These are phyloP conservation scores for Cystofilobasidium bisporidii DNA, from an alignment of 768 basidiomycete genomes.

Conservation along the genomic window DNA sequence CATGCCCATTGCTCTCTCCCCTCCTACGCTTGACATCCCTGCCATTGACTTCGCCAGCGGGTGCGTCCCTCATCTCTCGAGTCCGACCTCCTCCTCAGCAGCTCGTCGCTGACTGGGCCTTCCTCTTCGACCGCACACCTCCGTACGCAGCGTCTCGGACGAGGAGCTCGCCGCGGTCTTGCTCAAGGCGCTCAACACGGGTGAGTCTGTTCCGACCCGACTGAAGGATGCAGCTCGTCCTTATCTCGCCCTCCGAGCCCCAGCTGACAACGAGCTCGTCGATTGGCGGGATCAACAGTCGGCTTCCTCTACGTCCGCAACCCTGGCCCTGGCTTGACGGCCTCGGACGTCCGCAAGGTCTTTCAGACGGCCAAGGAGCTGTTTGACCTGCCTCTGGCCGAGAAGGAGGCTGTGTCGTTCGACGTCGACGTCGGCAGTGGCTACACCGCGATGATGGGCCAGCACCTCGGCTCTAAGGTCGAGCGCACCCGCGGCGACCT, in stretches of 20 bases:
- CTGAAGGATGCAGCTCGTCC: too few relatives aligned
- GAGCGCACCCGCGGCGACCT: conserved; percentile 2
- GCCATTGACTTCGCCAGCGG: conserved; percentile 2
- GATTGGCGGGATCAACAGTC: too few relatives aligned
- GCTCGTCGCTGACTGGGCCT: neutral
- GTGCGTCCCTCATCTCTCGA: neutral
- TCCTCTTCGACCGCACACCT: neutral
- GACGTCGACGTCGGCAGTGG: conserved; percentile 1
- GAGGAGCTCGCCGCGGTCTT: neutral
- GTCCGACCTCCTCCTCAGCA: too few relatives aligned
- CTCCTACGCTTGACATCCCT: conserved; percentile 9
- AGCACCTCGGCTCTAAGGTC: neutral
- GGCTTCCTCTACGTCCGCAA: conserved; percentile 7
- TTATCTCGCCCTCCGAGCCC: too few relatives aligned
- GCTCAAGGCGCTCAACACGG: neutral
- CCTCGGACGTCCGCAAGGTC: neutral
- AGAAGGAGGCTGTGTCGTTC: conserved; percentile 3
- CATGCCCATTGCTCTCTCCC: conserved; percentile 1
- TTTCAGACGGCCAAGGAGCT: conserved; percentile 2
- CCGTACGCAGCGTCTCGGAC: neutral
- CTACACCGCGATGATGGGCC: conserved; percentile 11
- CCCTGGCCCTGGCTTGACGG: neutral
- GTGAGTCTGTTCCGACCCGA: too few relatives aligned
- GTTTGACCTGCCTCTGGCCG: conserved; percentile 1
- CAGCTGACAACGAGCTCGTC: too few relatives aligned